Evolutionary conservation across 2,329 filamentous ascomycete genomes (phyloP).

Genomic region (Tolypocladium cylindrosporum): DNA sequence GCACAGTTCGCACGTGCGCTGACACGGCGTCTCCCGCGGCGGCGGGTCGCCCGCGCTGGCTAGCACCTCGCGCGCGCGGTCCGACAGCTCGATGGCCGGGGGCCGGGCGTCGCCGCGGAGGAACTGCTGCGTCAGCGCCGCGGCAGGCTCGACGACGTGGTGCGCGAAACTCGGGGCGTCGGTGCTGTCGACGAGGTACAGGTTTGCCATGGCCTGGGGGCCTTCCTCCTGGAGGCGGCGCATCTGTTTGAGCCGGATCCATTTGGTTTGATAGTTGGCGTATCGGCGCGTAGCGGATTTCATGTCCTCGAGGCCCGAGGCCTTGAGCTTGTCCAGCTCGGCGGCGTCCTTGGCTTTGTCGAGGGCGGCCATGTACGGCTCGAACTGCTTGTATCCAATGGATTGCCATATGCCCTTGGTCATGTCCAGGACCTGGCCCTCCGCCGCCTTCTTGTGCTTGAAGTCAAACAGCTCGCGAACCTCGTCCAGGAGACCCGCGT

Average conservation of each 20-base stretch:
- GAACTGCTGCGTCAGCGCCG: conserved; percentile 52
- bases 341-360: conserved; percentile 13
- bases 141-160: conserved; percentile 56
- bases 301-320: conserved; percentile 58
- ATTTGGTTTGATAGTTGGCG: conserved; percentile 71
- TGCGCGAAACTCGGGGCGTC: conserved; percentile 51
- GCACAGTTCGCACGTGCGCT: conserved; percentile 65
- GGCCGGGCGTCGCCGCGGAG: conserved; percentile 47
- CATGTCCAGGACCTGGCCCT: conserved; percentile 53
- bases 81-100: conserved; percentile 35
- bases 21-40: conserved; percentile 40
- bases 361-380: conserved; percentile 52
- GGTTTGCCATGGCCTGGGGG: conserved; percentile 37
- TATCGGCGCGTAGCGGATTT: conserved; percentile 82
- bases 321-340: conserved; percentile 45
- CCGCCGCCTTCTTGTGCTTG: conserved; percentile 20
- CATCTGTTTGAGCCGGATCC: conserved; percentile 78
- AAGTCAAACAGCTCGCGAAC: conserved; percentile 34
- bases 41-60: conserved; percentile 34
- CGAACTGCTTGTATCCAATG: conserved; percentile 91
- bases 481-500: conserved; percentile 40
- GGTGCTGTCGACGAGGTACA: conserved; percentile 78
- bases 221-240: conserved; percentile 51
- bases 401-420: conserved; percentile 89
- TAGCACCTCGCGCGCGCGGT: conserved; percentile 43